A percentile compares a stretch with the other conserved stretches of the same genome.
phyloP scores from a whole-genome alignment of 75 land plant species.

The Sequoia sempervirens region DNA sequence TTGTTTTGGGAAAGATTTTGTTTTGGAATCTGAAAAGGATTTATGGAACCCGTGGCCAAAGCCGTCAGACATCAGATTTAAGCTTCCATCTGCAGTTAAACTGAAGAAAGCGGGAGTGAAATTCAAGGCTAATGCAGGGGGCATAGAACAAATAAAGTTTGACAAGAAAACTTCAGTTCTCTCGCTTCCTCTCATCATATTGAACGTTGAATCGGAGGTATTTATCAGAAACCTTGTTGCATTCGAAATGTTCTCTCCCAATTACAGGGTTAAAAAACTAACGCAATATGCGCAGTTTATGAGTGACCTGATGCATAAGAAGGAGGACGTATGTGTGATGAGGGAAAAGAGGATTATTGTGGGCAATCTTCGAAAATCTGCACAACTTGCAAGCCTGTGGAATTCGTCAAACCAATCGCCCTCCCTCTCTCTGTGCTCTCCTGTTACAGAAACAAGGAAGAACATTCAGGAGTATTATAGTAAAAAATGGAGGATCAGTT shows the following conservation, averaged over 20 bases:
- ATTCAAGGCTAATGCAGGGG: not conserved
- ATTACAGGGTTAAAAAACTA: not conserved
- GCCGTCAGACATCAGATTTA: not conserved
- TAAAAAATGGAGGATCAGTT: too few relatives aligned
- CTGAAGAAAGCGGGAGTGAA: not conserved
- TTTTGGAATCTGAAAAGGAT: not conserved
- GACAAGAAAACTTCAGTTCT: not conserved
- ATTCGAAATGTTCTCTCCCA: not conserved
- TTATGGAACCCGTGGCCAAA: not conserved
- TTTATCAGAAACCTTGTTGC: not conserved
- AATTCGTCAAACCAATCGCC: too few relatives aligned
- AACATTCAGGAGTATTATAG: too few relatives aligned
- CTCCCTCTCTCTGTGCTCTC: too few relatives aligned
- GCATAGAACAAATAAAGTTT: not conserved
- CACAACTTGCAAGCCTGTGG: too few relatives aligned
- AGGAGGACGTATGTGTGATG: too few relatives aligned
- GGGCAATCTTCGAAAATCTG: too few relatives aligned
- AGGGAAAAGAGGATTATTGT: too few relatives aligned
- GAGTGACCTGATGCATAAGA: not conserved
- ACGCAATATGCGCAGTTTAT: not conserved
- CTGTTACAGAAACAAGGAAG: too few relatives aligned
- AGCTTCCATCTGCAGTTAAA: not conserved
- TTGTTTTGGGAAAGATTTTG: not conserved
- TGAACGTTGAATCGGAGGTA: not conserved
- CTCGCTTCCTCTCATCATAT: too few relatives aligned